phyloP scores from a whole-genome alignment of 2,329 filamentous ascomycete species.

The Raffaelea deltoideospora region DNA sequence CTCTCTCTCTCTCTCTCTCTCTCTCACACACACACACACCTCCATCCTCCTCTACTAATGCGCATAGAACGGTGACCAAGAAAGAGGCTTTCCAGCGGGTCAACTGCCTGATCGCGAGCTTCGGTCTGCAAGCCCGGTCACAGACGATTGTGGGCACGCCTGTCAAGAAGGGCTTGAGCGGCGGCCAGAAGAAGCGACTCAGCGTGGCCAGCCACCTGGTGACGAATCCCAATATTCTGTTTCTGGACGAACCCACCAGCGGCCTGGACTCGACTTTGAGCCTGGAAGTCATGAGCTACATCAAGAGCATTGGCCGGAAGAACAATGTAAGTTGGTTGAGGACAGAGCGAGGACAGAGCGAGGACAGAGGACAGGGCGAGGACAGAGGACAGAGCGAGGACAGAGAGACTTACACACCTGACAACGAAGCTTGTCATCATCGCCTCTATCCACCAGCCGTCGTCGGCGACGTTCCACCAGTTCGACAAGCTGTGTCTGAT shows the following conservation, averaged over 20 bases:
- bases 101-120: conserved; percentile 50
- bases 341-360: not conserved
- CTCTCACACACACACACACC: too few species aligned
- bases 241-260: conserved; percentile 73
- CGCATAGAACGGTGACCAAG: conserved; percentile 22
- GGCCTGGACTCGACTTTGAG: conserved; percentile 68
- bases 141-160: conserved; percentile 67
- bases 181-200: conserved; percentile 69
- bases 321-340: conserved; percentile 39
- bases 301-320: conserved; percentile 48
- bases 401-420: not conserved
- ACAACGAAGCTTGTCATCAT: conserved; percentile 52
- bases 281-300: conserved; percentile 60
- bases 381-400: not conserved
- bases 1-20: too few species aligned
- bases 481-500: conserved; percentile 70
- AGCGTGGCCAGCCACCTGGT: conserved; percentile 71
- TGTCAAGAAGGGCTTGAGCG: conserved; percentile 68
- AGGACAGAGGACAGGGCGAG: not conserved
- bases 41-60: too few species aligned
- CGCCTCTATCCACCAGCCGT: conserved; percentile 75
- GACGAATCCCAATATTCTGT: conserved; percentile 64
- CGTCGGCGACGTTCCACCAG: conserved; percentile 60
- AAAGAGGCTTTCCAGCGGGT: conserved; percentile 47
- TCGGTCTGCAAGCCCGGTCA: conserved; percentile 55